phyloP scores from a whole-genome alignment of 495 filamentous ascomycete species.

The Amphirosellinia nigrospora region DNA sequence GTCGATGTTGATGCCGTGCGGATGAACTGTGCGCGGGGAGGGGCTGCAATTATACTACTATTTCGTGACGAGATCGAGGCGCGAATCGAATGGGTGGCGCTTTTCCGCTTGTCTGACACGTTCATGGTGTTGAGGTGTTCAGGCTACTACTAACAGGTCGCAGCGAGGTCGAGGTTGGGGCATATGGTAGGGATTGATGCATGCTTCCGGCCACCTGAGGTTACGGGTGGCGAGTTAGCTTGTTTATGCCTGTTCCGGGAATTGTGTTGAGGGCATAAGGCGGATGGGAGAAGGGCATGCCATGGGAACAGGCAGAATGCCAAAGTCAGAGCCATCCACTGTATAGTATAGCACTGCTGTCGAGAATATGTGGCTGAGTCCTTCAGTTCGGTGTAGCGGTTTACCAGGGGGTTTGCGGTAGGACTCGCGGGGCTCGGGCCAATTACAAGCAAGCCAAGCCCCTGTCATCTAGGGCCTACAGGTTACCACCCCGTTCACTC shows the following conservation, averaged over 20 bases:
- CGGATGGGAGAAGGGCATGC: neutral
- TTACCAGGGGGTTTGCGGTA: neutral
- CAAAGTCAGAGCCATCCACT: slow-evolving; percentile 4
- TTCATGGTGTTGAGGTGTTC: slow-evolving; percentile 34
- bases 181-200: slow-evolving; percentile 6
- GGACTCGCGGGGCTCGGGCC: neutral
- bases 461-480: neutral
- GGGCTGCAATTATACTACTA: slow-evolving; percentile 43
- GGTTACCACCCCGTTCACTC: too few relatives aligned
- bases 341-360: neutral
- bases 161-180: neutral
- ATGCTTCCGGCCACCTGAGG: slow-evolving; percentile 9
- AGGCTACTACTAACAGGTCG: neutral
- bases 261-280: neutral
- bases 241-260: neutral
- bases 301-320: neutral
- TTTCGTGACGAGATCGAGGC: slow-evolving; percentile 31
- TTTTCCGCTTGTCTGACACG: slow-evolving; percentile 43
- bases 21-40: slow-evolving; percentile 46
- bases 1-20: slow-evolving; percentile 40
- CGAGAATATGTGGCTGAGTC: neutral
- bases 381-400: neutral
- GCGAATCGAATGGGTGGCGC: slow-evolving; percentile 33
- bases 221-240: neutral
- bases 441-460: neutral